Evolutionary conservation across 164 flowering plant genomes (phyloP).

Genomic region (Euptelea pleiosperma): DNA sequence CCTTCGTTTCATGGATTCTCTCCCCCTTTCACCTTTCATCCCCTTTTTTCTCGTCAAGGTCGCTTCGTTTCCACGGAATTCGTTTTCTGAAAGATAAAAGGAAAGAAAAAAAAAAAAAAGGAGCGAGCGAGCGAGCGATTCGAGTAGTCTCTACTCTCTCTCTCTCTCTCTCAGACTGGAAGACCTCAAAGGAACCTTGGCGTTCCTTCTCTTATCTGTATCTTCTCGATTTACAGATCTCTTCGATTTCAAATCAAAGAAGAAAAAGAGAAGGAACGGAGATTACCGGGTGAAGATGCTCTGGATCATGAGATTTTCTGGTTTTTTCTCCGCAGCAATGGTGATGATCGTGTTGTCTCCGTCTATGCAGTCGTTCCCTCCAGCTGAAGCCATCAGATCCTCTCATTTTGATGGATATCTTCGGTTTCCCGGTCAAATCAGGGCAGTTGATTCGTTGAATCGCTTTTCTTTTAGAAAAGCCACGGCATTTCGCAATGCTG

Average conservation of each 20-base stretch:
- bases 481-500: constrained; percentile 27
- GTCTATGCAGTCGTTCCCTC: constrained; percentile 46
- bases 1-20: constrained; percentile 7
- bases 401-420: constrained; percentile 32
- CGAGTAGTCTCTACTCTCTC: not conserved
- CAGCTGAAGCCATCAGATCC: constrained; percentile 57
- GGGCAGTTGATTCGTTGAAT: not conserved
- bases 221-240: constrained; percentile 5
- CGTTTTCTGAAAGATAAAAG: constrained; percentile 8
- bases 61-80: constrained; percentile 16
- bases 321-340: constrained; percentile 44
- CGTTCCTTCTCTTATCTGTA: constrained; percentile 5
- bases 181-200: constrained; percentile 10
- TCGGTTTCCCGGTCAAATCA: constrained; percentile 19
- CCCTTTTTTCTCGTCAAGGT: constrained; percentile 5
- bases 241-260: constrained; percentile 2
- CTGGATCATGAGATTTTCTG: constrained; percentile 42
- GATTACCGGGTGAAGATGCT: constrained; percentile 28
- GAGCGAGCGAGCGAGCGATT: not conserved
- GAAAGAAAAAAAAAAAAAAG: not conserved
- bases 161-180: constrained; percentile 14
- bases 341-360: constrained; percentile 42
- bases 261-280: constrained; percentile 5
- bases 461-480: constrained; percentile 22
- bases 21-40: not conserved